These are phyloP conservation scores for Boletus barrowsii DNA, from an alignment of 768 basidiomycete species.

Conservation along the genomic window DNA sequence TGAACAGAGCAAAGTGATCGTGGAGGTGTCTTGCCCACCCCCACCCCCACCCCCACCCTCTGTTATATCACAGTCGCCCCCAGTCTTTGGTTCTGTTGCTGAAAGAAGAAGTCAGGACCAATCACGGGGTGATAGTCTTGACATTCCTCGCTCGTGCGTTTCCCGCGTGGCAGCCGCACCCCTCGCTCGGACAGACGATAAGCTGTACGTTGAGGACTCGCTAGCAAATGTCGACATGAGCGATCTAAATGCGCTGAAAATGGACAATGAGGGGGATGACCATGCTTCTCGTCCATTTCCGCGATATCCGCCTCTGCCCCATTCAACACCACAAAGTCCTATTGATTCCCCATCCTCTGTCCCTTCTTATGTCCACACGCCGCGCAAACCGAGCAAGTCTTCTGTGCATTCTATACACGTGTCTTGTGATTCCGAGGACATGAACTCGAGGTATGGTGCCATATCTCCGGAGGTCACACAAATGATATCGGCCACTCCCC, in stretches of 20 bases:
- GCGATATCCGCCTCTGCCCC: slow-evolving; percentile 24
- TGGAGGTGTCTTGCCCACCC: slow-evolving; percentile 11
- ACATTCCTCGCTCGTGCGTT: slow-evolving; percentile 19
- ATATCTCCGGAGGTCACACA: slow-evolving; percentile 39
- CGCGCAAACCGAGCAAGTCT: slow-evolving; percentile 23
- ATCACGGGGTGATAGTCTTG: slow-evolving; percentile 17
- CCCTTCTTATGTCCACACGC: slow-evolving; percentile 22
- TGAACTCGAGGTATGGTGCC: slow-evolving; percentile 15
- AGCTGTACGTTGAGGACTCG: slow-evolving; percentile 19
- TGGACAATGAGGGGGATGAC: slow-evolving; percentile 27
- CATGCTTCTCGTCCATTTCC: slow-evolving; percentile 26
- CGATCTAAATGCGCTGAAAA: slow-evolving; percentile 30
- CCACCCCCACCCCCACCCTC: background rate
- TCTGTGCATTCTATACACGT: slow-evolving; percentile 12
- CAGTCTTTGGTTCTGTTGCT: slow-evolving; percentile 2
- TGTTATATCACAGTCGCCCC: background rate
- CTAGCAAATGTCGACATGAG: slow-evolving; percentile 31
- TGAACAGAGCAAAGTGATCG: slow-evolving; percentile 14
- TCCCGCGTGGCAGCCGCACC: slow-evolving; percentile 10
- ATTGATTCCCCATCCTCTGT: background rate
- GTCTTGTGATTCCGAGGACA: slow-evolving; percentile 7
- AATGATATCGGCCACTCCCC: slow-evolving; percentile 39
- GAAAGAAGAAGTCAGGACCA: slow-evolving; percentile 8
- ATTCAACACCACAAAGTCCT: slow-evolving; percentile 9
- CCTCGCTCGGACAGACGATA: background rate